Base-by-base conservation (phyloP, 1,284 basidiomycete species). In the Trametes polyzona region DNA sequence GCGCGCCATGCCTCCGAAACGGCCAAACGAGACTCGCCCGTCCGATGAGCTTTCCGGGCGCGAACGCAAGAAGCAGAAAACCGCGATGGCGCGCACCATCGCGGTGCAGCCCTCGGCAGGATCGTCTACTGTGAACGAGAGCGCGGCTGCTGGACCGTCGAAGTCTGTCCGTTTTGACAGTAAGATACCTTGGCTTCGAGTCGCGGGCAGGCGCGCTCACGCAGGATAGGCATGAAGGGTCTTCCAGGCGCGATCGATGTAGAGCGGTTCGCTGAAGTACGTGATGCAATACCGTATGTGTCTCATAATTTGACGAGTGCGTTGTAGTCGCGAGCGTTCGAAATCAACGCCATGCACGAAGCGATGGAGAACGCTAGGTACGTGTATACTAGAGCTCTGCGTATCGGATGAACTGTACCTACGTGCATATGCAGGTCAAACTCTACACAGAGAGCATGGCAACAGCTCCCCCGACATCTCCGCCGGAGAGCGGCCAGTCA, bases 401-500 rank as follows among this genome's bases (percentile, higher is more conserved):
- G 5, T 5, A n/a, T n/a, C n/a, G n/a, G n/a, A n/a, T n/a, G n/a
- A n/a, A n/a, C n/a, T n/a, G n/a, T n/a, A n/a, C n/a, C n/a, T n/a
- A n/a, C n/a, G n/a, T n/a, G n/a, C n/a, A n/a, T n/a, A n/a, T 42
- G 0, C 47, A 75, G 74, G 41, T 57, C 69, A 4, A 83, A 82
- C 59, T 83, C 87, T 23, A 91, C 87, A 0, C 86, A 91, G 58
- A 80, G 95, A 54, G 92, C 88, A 1, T 98, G 95, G 85, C 95
- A 98, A 72, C 86, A 90, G 14, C 79, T 97, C 9, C 95, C 95
- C 10, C 82, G 95, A 21, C 92, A 95, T 69, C 78, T 98, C 12
- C 83, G 95, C 23, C 83, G 95, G 29, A 81, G 95, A 66, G 95
- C 95, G 10, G 95, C 95, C 1, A 95, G 93, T 65, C 95, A 97